These are phyloP conservation scores for Aspergillus puulaauensis DNA, from an alignment of 2,329 filamentous ascomycete species.

Conservation along the genomic window DNA sequence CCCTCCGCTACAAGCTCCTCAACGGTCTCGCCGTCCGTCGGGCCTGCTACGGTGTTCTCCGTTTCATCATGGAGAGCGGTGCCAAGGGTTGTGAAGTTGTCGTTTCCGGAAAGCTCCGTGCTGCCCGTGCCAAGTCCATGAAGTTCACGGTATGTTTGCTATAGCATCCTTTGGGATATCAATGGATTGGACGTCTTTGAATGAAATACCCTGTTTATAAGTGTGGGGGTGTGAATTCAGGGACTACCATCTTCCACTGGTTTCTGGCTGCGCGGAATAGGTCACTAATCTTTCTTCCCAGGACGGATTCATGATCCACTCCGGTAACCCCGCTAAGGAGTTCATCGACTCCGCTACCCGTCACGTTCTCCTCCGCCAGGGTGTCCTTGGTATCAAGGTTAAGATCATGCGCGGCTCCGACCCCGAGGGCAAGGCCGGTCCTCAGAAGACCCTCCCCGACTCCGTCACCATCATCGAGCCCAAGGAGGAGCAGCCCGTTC, in stretches of 20 bases:
- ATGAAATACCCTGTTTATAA: background rate
- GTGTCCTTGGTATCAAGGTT: conserved; percentile 99
- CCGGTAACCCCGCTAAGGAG: conserved; percentile 98
- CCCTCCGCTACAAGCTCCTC: conserved; percentile 99
- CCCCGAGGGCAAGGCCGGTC: conserved; percentile 97
- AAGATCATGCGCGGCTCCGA: conserved; percentile 99
- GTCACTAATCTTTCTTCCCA: conserved; percentile 27
- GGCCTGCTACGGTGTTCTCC: conserved; percentile 99
- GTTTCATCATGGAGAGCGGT: conserved; percentile 99
- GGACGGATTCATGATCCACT: conserved; percentile 99
- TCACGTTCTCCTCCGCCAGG: conserved; percentile 99
- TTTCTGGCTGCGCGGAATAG: background rate
- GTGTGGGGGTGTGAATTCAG: background rate
- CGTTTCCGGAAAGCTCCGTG: conserved; percentile 97
- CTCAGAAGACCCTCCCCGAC: conserved; percentile 95
- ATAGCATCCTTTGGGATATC: background rate
- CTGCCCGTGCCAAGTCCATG: conserved; percentile 99
- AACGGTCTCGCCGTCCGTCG: conserved; percentile 98
- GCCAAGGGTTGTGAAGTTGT: conserved; percentile 99
- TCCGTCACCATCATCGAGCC: conserved; percentile 99
- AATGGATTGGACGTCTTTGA: background rate
- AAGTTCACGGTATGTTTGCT: conserved; percentile 85
- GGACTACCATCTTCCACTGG: background rate
- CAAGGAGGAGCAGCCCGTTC: conserved; percentile 96
- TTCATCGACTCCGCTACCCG: conserved; percentile 99